Evolutionary conservation across 2,329 filamentous ascomycete genomes (phyloP), one percentile per base, ranked within the genome.

Genomic region (Aspergillus awamori): DNA sequence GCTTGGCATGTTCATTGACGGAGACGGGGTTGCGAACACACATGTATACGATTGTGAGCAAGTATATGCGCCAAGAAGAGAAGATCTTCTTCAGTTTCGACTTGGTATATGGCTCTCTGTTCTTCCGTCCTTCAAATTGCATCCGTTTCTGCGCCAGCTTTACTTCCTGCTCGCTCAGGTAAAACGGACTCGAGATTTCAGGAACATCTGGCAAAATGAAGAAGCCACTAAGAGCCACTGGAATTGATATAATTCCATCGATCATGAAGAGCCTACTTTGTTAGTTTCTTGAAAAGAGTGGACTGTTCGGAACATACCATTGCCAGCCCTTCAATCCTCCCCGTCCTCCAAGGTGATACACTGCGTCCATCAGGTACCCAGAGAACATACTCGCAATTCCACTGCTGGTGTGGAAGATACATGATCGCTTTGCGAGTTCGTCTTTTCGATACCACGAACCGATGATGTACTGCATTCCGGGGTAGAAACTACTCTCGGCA

Each of bases 11-110:
- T 7, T 17, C 41, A 38, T 33, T 5, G 11, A 13, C 10, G 33
- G 5, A 2, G 2, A 26, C 4, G 30, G 4, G 4, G 10, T 2
- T 5, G 17, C 4, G 11, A 65, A 33, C 76, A 51, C 62, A 82
- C 69, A 89, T 80, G 69, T 89, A 90, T 1, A 89, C 72, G 0
- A 84, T 58, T 0, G 81, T 81, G 3, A 90, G 75, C 0, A 83
- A 65, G 58, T 87, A 90, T 1, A 90, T 84, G 63, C 87, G 87
- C 87, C 88, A 90, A 5, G 83, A 84, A 0, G 80, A 79, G 59
- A 89, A 84, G 17, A 89, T 89, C 66, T 83, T 84, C 71, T 80
- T 81, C 41, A 89, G 67, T 72, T 87, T 89, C 2, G 74, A 70
- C 56, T 74, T 77, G 0, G 81, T 83, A 64, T 82, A 83, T 0